Conservation (phyloP, 768 basidiomycete genomes). For the Mycena filopes region DNA sequence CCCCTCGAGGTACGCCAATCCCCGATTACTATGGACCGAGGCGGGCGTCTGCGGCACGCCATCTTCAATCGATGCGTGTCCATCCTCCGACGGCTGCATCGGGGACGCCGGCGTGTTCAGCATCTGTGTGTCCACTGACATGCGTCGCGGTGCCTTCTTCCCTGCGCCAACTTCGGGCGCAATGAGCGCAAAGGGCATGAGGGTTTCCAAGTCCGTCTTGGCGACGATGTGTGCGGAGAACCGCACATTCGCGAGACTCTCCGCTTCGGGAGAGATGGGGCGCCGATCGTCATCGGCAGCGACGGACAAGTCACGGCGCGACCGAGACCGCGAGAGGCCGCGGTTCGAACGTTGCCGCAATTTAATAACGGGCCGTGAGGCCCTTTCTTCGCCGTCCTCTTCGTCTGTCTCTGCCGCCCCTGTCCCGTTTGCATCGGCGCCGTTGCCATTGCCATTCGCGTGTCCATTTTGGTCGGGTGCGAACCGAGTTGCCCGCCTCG, state of each 20-base stretch:
- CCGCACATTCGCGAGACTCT: conserved; percentile 79
- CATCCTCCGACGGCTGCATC: conserved; percentile 57
- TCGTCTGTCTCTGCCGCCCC: conserved; percentile 48
- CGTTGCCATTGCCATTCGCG: conserved; percentile 36
- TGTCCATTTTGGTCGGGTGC: conserved; percentile 37
- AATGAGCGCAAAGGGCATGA: conserved; percentile 85
- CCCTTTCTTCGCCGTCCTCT: conserved; percentile 62
- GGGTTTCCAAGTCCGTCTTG: conserved; percentile 63
- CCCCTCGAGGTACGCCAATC: conserved; percentile 56
- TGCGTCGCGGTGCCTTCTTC: conserved; percentile 52
- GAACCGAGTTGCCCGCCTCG: conserved; percentile 51
- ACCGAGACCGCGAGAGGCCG: conserved; percentile 73
- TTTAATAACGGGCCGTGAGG: conserved; percentile 82
- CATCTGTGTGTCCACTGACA: conserved; percentile 43
- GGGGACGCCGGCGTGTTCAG: conserved; percentile 44
- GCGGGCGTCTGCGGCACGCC: conserved; percentile 49
- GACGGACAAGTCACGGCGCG: conserved; percentile 74
- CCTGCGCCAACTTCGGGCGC: conserved; percentile 68
- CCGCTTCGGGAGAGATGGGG: conserved; percentile 68
- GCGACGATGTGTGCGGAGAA: conserved; percentile 79
- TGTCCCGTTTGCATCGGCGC: conserved; percentile 41
- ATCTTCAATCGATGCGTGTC: conserved; percentile 45
- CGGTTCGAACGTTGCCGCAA: conserved; percentile 63
- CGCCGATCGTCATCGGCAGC: conserved; percentile 67
- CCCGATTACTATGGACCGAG: conserved; percentile 48